Percentiles rank a stretch among this genome's conserved stretches.
phyloP scores from a whole-genome alignment of 2,329 filamentous ascomycete genomes.

The Akanthomyces dipterigenus region DNA sequence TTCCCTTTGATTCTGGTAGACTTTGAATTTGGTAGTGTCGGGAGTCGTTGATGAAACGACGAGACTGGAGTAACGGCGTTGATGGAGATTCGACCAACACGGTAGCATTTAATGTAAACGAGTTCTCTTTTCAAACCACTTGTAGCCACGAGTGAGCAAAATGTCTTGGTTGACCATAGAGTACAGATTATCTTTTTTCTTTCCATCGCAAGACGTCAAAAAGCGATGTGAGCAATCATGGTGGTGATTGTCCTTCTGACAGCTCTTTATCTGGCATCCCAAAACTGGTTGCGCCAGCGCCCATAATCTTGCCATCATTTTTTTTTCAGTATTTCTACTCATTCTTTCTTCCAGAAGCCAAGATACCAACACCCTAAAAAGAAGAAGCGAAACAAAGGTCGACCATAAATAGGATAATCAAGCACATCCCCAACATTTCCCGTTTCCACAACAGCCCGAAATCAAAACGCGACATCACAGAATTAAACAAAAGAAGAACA shows the following conservation, averaged over 20 bases:
- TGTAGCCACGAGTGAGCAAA: neutral
- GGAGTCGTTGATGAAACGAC: no score
- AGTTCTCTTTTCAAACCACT: neutral
- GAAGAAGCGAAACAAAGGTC: neutral
- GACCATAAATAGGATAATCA: slow-evolving; percentile 2
- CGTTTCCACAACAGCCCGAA: slow-evolving; percentile 8
- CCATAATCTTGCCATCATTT: neutral
- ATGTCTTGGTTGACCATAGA: neutral
- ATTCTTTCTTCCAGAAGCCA: neutral
- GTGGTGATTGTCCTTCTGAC: neutral
- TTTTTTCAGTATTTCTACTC: neutral
- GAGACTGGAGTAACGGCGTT: no score
- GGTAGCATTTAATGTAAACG: no score
- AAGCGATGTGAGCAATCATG: neutral
- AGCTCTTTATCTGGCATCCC: neutral
- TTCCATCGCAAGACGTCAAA: neutral
- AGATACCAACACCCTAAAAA: neutral
- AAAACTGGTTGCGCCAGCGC: neutral
- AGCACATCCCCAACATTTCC: slow-evolving; percentile 12
- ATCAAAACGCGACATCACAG: neutral
- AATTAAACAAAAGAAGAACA: slow-evolving; percentile 9
- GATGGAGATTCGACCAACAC: no score
- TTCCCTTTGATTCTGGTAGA: no score
- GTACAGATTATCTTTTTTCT: neutral
- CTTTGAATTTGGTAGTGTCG: no score